Conservation (phyloP, 106 monocot genomes). For the Hemerocallis citrina region DNA sequence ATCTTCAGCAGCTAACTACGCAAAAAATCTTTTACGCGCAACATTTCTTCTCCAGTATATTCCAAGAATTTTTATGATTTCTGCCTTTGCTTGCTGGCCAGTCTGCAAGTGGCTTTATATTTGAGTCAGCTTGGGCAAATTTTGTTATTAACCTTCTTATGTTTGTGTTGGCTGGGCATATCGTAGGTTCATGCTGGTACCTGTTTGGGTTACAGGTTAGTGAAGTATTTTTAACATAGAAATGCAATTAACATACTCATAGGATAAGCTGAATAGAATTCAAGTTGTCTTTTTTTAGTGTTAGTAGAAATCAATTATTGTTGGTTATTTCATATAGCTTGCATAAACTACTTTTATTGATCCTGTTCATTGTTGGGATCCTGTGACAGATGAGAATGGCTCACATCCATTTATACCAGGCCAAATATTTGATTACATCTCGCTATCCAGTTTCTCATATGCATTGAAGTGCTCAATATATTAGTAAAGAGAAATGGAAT, state of each 20-base stretch:
- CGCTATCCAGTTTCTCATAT: too few species aligned
- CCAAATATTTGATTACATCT: too few species aligned
- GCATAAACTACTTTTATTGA: too few species aligned
- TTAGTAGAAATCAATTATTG: not conserved
- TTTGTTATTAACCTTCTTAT: constrained; percentile 84
- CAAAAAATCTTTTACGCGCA: constrained; percentile 62
- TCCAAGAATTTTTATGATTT: constrained; percentile 62
- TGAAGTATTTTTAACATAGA: not conserved
- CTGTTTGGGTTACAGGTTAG: constrained; percentile 77
- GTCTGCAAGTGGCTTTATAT: constrained; percentile 70
- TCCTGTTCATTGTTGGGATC: too few species aligned
- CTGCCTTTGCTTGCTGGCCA: constrained; percentile 55
- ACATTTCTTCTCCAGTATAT: constrained; percentile 72
- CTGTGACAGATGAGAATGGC: too few species aligned
- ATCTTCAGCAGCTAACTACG: constrained; percentile 52
- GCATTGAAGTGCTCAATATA: too few species aligned
- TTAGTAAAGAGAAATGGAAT: too few species aligned
- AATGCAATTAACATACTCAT: too few species aligned
- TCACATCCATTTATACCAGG: too few species aligned
- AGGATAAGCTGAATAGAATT: too few species aligned
- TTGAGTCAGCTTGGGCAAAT: constrained; percentile 86
- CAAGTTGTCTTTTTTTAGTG: too few species aligned
- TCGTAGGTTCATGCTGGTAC: constrained; percentile 86
- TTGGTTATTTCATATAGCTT: not conserved
- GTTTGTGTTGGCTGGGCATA: constrained; percentile 81